A percentile compares a stretch with the other conserved stretches of the same genome.
These are phyloP conservation scores for Pleurotus citrinopileatus DNA, from an alignment of 768 basidiomycete genomes.

Conservation along the genomic window DNA sequence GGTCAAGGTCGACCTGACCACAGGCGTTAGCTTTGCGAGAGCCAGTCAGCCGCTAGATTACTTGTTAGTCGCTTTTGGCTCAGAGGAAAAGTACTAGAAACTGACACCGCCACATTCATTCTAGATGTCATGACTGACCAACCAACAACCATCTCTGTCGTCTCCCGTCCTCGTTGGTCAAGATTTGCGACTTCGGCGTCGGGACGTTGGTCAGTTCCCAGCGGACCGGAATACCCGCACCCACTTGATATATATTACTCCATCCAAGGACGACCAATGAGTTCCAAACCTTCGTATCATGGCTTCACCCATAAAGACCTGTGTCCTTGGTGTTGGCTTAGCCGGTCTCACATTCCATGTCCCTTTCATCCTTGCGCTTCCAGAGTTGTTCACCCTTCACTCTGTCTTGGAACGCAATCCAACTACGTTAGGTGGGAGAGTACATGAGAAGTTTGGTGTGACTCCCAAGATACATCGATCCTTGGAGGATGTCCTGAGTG, in stretches of 20 bases:
- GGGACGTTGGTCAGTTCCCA: too few species aligned
- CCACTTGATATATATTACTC: background rate
- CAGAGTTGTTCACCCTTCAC: constrained; percentile 65
- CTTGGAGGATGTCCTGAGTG: constrained; percentile 57
- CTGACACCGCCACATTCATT: too few species aligned
- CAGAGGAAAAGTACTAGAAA: too few species aligned
- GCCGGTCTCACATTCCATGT: constrained; percentile 77
- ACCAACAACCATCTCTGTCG: too few species aligned
- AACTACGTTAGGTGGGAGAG: constrained; percentile 53
- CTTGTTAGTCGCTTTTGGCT: background rate
- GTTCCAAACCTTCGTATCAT: constrained; percentile 19
- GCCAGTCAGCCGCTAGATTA: background rate
- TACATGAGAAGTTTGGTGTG: constrained; percentile 62
- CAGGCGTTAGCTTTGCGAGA: background rate
- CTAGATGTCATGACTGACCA: too few species aligned
- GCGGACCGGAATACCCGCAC: background rate
- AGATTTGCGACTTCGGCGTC: too few species aligned
- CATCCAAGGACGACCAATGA: background rate
- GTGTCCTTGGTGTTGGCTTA: constrained; percentile 76
- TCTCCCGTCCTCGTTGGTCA: too few species aligned
- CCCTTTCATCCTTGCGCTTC: constrained; percentile 73
- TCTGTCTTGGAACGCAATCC: constrained; percentile 78
- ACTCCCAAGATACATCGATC: constrained; percentile 54
- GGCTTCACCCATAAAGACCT: constrained; percentile 55
- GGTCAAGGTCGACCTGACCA: constrained; percentile 3